Evolutionary conservation across 2,329 filamentous ascomycete species (phyloP).

Genomic region (Ramularia collo-cygni): DNA sequence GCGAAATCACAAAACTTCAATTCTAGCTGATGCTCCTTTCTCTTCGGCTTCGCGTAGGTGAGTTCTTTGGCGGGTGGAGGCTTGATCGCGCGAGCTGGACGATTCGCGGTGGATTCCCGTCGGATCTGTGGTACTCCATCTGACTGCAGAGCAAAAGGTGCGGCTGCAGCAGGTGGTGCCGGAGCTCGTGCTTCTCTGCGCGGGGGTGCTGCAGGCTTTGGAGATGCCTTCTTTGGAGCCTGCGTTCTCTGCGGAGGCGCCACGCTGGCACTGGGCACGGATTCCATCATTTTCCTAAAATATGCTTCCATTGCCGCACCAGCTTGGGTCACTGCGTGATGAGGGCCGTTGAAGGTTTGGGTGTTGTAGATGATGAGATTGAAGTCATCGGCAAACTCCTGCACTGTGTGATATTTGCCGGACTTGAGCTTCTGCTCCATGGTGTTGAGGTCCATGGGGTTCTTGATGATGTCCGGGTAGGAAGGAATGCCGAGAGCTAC

Average conservation of each 20-base stretch:
- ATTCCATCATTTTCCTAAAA: constrained; percentile 55
- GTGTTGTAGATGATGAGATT: constrained; percentile 74
- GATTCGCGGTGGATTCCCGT: constrained; percentile 73
- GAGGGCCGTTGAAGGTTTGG: constrained; percentile 70
- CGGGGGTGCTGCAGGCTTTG: constrained; percentile 21
- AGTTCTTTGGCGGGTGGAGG: constrained; percentile 85
- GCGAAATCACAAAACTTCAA: constrained; percentile 84
- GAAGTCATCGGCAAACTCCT: constrained; percentile 68
- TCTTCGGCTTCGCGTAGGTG: constrained; percentile 85
- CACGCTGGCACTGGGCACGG: constrained; percentile 50
- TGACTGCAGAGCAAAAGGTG: constrained; percentile 68
- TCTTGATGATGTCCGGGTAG: constrained; percentile 63
- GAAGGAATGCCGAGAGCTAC: constrained; percentile 69
- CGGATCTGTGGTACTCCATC: constrained; percentile 76
- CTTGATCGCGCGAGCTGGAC: constrained; percentile 90
- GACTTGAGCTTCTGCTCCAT: constrained; percentile 76
- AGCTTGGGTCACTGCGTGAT: constrained; percentile 65
- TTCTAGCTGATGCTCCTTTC: constrained; percentile 82
- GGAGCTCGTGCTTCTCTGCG: constrained; percentile 28
- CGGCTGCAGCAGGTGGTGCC: constrained; percentile 29
- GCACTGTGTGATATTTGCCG: constrained; percentile 61
- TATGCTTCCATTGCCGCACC: constrained; percentile 55
- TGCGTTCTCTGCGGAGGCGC: constrained; percentile 51
- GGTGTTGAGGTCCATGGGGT: constrained; percentile 76
- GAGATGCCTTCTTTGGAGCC: constrained; percentile 23